Evolutionary conservation across 1,284 basidiomycete genomes (phyloP).

Genomic region (Porogramme epimiltina): DNA sequence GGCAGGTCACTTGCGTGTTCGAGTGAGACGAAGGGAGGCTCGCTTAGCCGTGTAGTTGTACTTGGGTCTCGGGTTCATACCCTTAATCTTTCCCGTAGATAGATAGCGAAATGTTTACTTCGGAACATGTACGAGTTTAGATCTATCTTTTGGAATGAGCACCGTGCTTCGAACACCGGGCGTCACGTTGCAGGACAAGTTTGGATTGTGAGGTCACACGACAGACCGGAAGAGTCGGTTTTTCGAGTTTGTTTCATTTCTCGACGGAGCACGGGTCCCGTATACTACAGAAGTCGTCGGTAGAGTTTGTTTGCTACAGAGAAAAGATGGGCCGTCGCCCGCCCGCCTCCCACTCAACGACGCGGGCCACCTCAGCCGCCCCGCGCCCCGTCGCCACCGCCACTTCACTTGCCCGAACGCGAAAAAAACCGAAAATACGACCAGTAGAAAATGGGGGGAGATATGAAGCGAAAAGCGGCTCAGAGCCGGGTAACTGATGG

Average conservation of each 20-base stretch:
- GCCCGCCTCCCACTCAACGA: neutral
- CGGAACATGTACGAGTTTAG: no score
- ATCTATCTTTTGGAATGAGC: no score
- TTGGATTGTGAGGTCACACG: no score
- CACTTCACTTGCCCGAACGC: no score
- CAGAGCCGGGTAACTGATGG: neutral
- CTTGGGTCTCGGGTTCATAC: no score
- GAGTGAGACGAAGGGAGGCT: no score
- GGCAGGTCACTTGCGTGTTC: conserved; percentile 38
- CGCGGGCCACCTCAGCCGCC: neutral
- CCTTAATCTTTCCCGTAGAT: no score
- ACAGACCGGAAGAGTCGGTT: neutral
- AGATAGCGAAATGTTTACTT: no score
- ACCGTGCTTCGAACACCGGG: no score
- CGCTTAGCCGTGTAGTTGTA: no score
- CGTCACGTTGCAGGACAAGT: no score
- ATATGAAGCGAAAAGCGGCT: neutral
- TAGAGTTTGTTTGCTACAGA: neutral
- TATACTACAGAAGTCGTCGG: neutral
- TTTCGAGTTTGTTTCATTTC: neutral
- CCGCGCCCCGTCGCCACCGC: neutral
- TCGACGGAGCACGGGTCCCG: neutral
- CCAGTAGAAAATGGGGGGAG: neutral
- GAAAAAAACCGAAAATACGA: neutral
- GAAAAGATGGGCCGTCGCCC: neutral